Percentiles rank a stretch among this genome's conserved stretches.
These are phyloP conservation scores for Suillus placidus DNA, from an alignment of 768 basidiomycete species.

Conservation along the genomic window DNA sequence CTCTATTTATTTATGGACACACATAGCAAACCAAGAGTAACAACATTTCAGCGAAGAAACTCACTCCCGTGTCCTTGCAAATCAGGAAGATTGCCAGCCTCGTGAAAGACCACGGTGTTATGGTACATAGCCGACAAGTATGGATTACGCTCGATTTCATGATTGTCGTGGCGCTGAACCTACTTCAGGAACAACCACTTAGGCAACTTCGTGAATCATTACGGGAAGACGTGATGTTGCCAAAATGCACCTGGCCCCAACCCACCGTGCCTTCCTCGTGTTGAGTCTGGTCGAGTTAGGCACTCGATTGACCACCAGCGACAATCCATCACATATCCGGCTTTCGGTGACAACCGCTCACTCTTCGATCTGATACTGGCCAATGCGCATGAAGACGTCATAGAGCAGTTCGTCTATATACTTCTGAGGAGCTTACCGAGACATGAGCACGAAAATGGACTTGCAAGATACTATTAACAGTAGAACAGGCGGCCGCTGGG, in stretches of 20 bases:
- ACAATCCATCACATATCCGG: conserved; percentile 75
- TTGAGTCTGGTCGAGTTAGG: conserved; percentile 65
- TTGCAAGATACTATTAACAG: conserved; percentile 57
- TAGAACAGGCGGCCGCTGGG: conserved; percentile 61
- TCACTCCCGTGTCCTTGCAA: conserved; percentile 58
- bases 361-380: conserved; percentile 60
- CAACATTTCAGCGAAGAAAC: conserved; percentile 77
- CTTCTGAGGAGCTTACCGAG: conserved; percentile 64
- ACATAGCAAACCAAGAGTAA: conserved; percentile 73
- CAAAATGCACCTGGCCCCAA: conserved; percentile 26
- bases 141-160: conserved; percentile 22
- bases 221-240: conserved; percentile 48
- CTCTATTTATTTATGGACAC: conserved; percentile 86
- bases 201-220: conserved; percentile 73
- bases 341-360: conserved; percentile 81
- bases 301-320: conserved; percentile 54
- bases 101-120: conserved; percentile 67
- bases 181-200: conserved; percentile 81
- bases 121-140: conserved; percentile 89
- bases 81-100: conserved; percentile 68
- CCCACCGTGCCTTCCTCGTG: conserved; percentile 72
- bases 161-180: conserved; percentile 3
- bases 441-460: conserved; percentile 70
- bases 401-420: conserved; percentile 73
- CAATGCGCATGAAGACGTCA: conserved; percentile 71